These are phyloP conservation scores for Medicago lupulina DNA, from an alignment of 306 rosid genomes.

Conservation along the genomic window DNA sequence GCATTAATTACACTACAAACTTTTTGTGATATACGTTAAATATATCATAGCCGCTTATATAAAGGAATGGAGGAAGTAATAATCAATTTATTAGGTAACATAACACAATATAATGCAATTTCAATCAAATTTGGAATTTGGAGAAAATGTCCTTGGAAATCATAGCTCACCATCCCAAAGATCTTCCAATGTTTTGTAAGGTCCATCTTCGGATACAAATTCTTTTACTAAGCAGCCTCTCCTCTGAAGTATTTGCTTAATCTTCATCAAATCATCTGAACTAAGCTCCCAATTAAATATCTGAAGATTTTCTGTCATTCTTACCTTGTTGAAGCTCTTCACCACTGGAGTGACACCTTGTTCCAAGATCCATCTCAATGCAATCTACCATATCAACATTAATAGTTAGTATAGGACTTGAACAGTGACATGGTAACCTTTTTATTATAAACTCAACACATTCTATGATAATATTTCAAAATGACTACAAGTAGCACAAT, in stretches of 20 bases:
- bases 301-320: constrained; percentile 50
- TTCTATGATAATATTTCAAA: too few relatives aligned
- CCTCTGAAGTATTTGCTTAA: constrained; percentile 48
- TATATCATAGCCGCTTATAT: too few relatives aligned
- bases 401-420: too few relatives aligned
- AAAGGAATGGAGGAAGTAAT: too few relatives aligned
- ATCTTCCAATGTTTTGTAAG: constrained; percentile 52
- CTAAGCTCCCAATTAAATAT: constrained; percentile 58
- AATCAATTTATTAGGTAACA: too few relatives aligned
- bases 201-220: constrained; percentile 46
- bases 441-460: too few relatives aligned
- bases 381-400: constrained; percentile 39
- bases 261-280: constrained; percentile 45
- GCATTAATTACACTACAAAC: too few relatives aligned
- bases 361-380: constrained; percentile 54
- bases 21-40: too few relatives aligned
- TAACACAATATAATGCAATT: too few relatives aligned
- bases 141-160: constrained; percentile 7
- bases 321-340: constrained; percentile 55
- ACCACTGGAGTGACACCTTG: constrained; percentile 48
- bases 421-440: too few relatives aligned
- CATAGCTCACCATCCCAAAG: constrained; percentile 56
- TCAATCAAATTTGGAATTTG: not conserved
- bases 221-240: constrained; percentile 24
- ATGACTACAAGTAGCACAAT: too few relatives aligned